A percentile compares a stretch with the other conserved stretches of the same genome.
Evolutionary conservation across 1,284 basidiomycete genomes (phyloP).

Genomic region (Coniophora puteana): DNA sequence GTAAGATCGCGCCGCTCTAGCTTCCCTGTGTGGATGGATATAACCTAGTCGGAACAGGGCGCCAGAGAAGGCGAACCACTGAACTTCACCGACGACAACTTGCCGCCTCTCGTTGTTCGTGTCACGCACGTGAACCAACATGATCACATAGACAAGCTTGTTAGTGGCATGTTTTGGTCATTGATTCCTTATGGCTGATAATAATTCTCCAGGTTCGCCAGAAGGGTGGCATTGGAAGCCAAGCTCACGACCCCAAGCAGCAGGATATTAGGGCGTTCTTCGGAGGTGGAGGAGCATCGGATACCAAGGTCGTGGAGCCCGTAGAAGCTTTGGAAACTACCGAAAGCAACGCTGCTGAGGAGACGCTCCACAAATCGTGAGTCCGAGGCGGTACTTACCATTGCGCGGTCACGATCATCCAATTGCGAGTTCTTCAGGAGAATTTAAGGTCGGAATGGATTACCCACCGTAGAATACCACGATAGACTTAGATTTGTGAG

Average conservation of each 20-base stretch:
- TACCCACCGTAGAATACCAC: too few species aligned
- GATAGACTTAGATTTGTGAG: too few species aligned
- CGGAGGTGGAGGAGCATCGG: conserved; percentile 44
- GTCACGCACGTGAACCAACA: conserved; percentile 53
- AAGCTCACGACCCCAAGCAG: conserved; percentile 73
- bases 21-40: conserved; percentile 2
- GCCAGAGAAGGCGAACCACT: conserved; percentile 21
- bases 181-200: neutral
- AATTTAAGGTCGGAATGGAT: too few species aligned
- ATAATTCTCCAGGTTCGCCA: conserved; percentile 61
- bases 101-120: conserved; percentile 36
- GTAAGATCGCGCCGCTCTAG: conserved; percentile 27
- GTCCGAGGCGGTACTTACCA: too few species aligned
- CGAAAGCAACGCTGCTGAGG: conserved; percentile 30
- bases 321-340: conserved; percentile 16
- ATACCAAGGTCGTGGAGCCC: too few species aligned
- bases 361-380: too few species aligned
- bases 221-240: conserved; percentile 69
- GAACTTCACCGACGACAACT: conserved; percentile 22
- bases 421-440: too few species aligned
- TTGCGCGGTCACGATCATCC: too few species aligned
- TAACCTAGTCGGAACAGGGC: conserved; percentile 23
- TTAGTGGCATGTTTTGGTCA: too few species aligned
- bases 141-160: conserved; percentile 54
- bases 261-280: conserved; percentile 80